phyloP scores from a whole-genome alignment of 2,329 filamentous ascomycete species.

The Didymellaceae sp. region DNA sequence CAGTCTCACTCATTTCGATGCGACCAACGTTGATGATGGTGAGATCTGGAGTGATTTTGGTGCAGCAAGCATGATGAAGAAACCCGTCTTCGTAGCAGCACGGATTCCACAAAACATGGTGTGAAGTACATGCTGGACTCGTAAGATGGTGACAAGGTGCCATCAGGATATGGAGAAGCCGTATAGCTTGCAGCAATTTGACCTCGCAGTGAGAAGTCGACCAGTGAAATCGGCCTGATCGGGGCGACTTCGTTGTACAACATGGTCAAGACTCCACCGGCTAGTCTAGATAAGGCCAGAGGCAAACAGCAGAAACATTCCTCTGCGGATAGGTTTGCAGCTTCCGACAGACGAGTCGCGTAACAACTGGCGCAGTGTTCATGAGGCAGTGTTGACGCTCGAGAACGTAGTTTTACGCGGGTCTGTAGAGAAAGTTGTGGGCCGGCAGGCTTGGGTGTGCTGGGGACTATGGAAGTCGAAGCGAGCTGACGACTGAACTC shows the following conservation, averaged over 20 bases:
- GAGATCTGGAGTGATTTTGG: background rate
- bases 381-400: conserved; percentile 9
- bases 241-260: conserved; percentile 17
- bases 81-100: background rate
- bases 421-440: conserved; percentile 7
- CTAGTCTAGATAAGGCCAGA: conserved; percentile 14
- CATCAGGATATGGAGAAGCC: conserved; percentile 1
- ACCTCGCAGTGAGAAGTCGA: conserved; percentile 7
- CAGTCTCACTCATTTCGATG: conserved; percentile 11
- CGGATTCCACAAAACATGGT: background rate
- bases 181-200: conserved; percentile 1
- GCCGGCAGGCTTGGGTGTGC: background rate
- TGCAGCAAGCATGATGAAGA: background rate
- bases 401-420: conserved; percentile 28
- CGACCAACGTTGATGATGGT: background rate
- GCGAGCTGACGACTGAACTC: conserved; percentile 21
- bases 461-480: conserved; percentile 18
- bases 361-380: conserved; percentile 25
- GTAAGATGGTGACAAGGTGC: conserved; percentile 4
- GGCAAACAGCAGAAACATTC: conserved; percentile 20
- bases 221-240: conserved; percentile 11
- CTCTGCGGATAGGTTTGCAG: conserved; percentile 17
- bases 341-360: conserved; percentile 24
- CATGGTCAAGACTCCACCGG: conserved; percentile 19
- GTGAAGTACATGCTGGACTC: background rate